These are phyloP conservation scores for Solanum megistacrolobum DNA, from an alignment of 257 asterid species.

Conservation along the genomic window DNA sequence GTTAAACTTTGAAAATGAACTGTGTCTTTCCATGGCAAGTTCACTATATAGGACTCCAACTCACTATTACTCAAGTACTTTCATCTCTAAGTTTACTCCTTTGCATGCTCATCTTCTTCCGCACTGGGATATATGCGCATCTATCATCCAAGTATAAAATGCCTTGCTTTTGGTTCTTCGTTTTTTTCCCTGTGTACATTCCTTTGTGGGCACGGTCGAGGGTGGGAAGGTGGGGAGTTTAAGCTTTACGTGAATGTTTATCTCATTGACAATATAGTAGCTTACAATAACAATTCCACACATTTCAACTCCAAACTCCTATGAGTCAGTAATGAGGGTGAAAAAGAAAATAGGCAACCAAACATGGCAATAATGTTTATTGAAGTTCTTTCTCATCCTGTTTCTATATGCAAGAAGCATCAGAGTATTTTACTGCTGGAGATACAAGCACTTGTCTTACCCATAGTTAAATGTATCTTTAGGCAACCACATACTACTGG, in stretches of 20 bases:
- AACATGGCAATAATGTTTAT: neutral
- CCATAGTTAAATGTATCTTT: neutral
- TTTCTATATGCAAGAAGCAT: neutral
- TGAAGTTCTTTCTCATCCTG: neutral
- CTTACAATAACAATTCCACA: neutral
- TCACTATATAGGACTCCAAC: neutral
- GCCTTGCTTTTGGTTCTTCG: neutral
- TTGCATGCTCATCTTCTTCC: neutral
- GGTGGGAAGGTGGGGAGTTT: neutral
- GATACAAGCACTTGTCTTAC: neutral
- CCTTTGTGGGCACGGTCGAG: neutral
- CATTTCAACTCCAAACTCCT: neutral
- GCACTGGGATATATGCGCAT: neutral
- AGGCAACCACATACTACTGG: neutral
- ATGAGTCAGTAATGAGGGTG: neutral
- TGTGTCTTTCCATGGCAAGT: neutral
- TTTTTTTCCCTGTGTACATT: neutral
- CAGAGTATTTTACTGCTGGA: neutral
- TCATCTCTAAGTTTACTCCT: neutral
- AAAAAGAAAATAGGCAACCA: neutral
- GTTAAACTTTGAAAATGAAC: neutral
- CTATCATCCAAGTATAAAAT: neutral
- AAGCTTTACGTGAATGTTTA: neutral
- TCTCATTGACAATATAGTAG: neutral
- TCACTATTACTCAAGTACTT: neutral